These are phyloP conservation scores for Cryphonectria radicalis DNA, from an alignment of 2,329 filamentous ascomycete genomes.

Conservation along the genomic window DNA sequence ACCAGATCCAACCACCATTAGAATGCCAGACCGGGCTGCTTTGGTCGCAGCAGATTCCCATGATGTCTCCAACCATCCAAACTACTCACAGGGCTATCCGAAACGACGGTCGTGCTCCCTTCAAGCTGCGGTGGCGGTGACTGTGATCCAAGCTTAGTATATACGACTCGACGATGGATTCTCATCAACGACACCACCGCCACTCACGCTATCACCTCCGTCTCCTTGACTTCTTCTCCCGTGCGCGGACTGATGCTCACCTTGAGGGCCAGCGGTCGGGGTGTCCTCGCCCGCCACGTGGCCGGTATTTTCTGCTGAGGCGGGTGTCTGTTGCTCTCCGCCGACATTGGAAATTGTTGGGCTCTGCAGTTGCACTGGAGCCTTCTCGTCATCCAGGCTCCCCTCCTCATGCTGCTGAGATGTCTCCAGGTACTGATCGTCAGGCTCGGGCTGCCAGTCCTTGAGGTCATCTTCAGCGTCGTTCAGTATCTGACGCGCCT, in stretches of 20 bases:
- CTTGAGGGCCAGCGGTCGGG: conserved; percentile 22
- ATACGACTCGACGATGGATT: neutral
- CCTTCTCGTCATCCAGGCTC: neutral
- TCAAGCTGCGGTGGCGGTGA: conserved; percentile 27
- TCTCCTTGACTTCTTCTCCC: conserved; percentile 5
- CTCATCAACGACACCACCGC: neutral
- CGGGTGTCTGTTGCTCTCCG: conserved; percentile 8
- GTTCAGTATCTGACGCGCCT: conserved; percentile 84
- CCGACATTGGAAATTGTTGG: conserved; percentile 14
- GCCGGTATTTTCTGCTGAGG: neutral
- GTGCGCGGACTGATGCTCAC: conserved; percentile 23
- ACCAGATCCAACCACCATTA: neutral
- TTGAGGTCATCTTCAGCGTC: conserved; percentile 89
- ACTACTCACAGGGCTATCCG: conserved; percentile 26
- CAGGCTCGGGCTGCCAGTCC: conserved; percentile 65
- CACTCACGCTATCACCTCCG: conserved; percentile 9
- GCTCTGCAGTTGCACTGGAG: conserved; percentile 13
- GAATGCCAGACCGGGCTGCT: conserved; percentile 14
- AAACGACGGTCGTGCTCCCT: conserved; percentile 19
- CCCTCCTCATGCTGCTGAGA: conserved; percentile 17
- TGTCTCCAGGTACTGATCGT: conserved; percentile 34
- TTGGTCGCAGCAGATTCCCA: neutral
- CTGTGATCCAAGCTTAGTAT: conserved; percentile 25
- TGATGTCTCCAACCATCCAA: conserved; percentile 26
- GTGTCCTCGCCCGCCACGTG: conserved; percentile 15